These are phyloP conservation scores for Blastobotrys americana DNA, from an alignment of 805 yeast genomes.

Conservation along the genomic window DNA sequence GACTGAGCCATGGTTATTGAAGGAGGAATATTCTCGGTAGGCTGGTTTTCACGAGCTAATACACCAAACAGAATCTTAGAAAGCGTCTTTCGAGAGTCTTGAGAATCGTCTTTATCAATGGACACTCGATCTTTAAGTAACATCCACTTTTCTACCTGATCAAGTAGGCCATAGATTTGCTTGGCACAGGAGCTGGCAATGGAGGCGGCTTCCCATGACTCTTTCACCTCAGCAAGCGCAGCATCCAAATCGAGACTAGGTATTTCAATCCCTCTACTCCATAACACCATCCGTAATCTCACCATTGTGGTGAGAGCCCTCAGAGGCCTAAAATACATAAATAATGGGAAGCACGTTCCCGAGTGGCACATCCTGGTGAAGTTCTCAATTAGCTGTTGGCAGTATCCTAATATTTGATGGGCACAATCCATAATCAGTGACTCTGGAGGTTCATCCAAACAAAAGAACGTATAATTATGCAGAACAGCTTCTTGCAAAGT, in stretches of 20 bases:
- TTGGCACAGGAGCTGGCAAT: constrained; percentile 34
- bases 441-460: background rate
- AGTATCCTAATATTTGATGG: background rate
- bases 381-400: constrained; percentile 6
- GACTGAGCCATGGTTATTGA: too few relatives aligned
- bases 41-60: too few relatives aligned
- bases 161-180: constrained; percentile 39
- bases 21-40: too few relatives aligned
- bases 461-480: background rate
- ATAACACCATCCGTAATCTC: constrained; percentile 14
- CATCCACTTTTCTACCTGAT: constrained; percentile 2
- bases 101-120: background rate
- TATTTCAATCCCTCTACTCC: constrained; percentile 17
- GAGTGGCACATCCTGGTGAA: constrained; percentile 6
- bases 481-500: background rate
- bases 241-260: constrained; percentile 23
- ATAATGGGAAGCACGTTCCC: constrained; percentile 13
- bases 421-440: background rate
- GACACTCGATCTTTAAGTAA: background rate
- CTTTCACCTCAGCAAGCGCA: constrained; percentile 17
- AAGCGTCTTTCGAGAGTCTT: too few relatives aligned
- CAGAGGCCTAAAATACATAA: constrained; percentile 19
- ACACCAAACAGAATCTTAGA: too few relatives aligned
- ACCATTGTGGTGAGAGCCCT: constrained; percentile 16
- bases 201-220: constrained; percentile 26